Conservation (phyloP, 1,284 basidiomycete genomes). For the Heliocybe sulcata region DNA sequence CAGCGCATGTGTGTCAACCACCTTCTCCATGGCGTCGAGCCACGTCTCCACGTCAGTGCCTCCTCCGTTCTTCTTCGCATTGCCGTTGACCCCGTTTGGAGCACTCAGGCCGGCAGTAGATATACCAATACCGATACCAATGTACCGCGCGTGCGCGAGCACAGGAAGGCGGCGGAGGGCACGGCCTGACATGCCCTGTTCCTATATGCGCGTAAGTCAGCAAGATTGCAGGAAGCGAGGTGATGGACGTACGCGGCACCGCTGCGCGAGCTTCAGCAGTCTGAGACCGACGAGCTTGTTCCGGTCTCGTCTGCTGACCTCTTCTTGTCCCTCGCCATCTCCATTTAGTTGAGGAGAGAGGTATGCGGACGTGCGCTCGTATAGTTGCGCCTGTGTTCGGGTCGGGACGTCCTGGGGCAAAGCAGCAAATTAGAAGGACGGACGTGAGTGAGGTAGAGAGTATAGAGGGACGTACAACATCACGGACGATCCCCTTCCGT, state of each 20-base stretch:
- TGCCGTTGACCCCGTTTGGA: constrained; percentile 11
- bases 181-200: constrained; percentile 83
- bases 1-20: constrained; percentile 48
- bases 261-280: constrained; percentile 60
- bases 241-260: constrained; percentile 60
- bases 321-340: background rate
- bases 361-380: constrained; percentile 32
- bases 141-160: constrained; percentile 81
- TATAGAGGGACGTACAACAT: constrained; percentile 35
- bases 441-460: constrained; percentile 2
- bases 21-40: constrained; percentile 74
- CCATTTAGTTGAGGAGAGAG: constrained; percentile 7
- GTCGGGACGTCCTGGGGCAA: constrained; percentile 51
- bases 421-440: constrained; percentile 3
- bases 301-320: background rate
- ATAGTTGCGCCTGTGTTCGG: constrained; percentile 51
- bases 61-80: background rate
- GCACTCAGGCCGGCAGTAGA: constrained; percentile 7
- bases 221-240: background rate
- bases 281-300: constrained; percentile 30
- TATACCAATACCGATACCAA: constrained; percentile 43
- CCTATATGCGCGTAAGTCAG: constrained; percentile 22
- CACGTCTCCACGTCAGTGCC: constrained; percentile 49
- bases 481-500: constrained; percentile 60
- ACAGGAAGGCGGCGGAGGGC: constrained; percentile 87